These are phyloP conservation scores for Astragalus membranaceus DNA, from an alignment of 306 rosid genomes.

Conservation along the genomic window DNA sequence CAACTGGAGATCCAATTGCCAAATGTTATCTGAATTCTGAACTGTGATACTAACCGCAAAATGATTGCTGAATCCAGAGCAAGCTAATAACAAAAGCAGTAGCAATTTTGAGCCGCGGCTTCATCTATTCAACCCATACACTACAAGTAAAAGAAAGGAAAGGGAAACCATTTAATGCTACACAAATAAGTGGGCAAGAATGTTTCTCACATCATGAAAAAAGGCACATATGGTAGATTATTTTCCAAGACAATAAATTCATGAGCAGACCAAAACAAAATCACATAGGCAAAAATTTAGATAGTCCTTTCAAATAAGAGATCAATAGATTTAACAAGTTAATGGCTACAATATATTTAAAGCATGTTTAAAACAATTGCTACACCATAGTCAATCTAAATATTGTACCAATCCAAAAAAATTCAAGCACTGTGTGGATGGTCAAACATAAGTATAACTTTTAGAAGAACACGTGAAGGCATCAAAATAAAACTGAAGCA, in stretches of 20 bases:
- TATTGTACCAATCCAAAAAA: background rate
- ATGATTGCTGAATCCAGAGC: slow-evolving; percentile 46
- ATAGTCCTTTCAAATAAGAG: background rate
- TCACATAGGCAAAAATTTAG: background rate
- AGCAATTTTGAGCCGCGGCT: slow-evolving; percentile 38
- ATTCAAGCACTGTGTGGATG: background rate
- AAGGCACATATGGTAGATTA: background rate
- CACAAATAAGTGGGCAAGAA: background rate
- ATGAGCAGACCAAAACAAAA: background rate
- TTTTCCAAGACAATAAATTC: background rate
- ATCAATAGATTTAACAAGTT: background rate
- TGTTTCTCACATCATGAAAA: slow-evolving; percentile 11
- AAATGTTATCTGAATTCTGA: background rate
- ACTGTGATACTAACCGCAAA: slow-evolving; percentile 55
- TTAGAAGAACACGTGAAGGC: background rate
- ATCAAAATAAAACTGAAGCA: background rate
- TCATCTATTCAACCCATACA: slow-evolving; percentile 57
- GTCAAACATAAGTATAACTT: background rate
- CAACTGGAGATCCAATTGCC: slow-evolving; percentile 3
- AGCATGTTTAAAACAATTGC: background rate
- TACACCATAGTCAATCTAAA: background rate
- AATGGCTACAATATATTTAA: background rate
- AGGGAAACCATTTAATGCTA: slow-evolving; percentile 11
- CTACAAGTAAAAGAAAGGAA: slow-evolving; percentile 19
- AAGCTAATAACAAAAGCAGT: slow-evolving; percentile 46